These are phyloP conservation scores for Xylaria longipes DNA, from an alignment of 495 filamentous ascomycete genomes.

Conservation along the genomic window DNA sequence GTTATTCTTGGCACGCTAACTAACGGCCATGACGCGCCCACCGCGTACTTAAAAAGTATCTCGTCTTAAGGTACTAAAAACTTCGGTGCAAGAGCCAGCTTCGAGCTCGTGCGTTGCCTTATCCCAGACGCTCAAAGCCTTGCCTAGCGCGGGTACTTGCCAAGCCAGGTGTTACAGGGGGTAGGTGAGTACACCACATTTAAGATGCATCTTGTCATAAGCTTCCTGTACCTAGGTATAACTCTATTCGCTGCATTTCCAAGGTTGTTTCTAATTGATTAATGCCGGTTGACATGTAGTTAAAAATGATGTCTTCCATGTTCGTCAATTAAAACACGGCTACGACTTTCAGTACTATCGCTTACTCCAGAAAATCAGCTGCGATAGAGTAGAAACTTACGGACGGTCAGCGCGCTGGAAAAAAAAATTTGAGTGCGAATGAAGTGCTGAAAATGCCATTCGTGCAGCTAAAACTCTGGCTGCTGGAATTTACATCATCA, in stretches of 20 bases:
- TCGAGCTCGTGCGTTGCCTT: no score
- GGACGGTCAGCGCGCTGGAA: background rate
- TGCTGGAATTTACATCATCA: background rate
- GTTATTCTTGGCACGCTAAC: no score
- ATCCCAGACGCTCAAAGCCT: no score
- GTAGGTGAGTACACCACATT: no score
- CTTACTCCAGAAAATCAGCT: background rate
- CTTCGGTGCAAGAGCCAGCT: no score
- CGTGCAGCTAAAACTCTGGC: background rate
- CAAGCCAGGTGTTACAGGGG: no score
- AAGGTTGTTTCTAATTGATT: background rate
- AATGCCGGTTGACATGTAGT: background rate
- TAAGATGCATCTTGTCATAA: background rate
- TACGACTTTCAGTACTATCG: background rate
- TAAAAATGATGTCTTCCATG: background rate
- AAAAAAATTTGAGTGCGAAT: background rate
- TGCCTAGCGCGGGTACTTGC: no score
- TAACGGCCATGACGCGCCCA: no score
- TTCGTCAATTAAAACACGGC: background rate
- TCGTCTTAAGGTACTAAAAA: no score
- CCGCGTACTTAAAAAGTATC: no score
- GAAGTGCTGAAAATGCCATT: background rate
- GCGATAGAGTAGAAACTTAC: background rate
- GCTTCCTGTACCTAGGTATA: background rate
- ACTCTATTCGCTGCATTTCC: background rate